A percentile compares a stretch with the other conserved stretches of the same genome.
phyloP scores from a whole-genome alignment of 192 early-diverging fungal species.

The Coemansia sp. region DNA sequence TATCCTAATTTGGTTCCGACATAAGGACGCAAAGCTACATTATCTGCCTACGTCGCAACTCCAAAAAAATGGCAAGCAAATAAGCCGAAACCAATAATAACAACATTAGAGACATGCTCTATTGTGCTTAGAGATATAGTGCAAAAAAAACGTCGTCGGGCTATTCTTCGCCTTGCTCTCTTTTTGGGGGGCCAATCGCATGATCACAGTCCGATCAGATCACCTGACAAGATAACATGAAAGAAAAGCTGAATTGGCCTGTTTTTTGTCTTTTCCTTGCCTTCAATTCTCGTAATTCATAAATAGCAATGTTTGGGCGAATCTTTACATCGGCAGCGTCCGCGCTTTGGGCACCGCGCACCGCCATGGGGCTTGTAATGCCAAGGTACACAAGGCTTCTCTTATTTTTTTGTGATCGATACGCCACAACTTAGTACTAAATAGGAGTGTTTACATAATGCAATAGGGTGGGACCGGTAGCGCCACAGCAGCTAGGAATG shows the following conservation, averaged over 20 bases:
- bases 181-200: not conserved
- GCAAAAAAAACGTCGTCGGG: too few species aligned
- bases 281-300: not conserved
- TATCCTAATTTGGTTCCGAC: constrained; percentile 32
- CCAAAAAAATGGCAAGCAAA: not conserved
- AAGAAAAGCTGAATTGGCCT: not conserved
- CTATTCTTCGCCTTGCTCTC: not conserved
- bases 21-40: constrained; percentile 3
- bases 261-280: not conserved
- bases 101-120: not conserved
- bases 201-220: not conserved
- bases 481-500: not conserved
- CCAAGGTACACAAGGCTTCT: not conserved
- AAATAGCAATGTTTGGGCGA: constrained; percentile 5
- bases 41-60: not conserved
- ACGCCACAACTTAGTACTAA: not conserved
- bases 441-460: not conserved
- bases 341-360: not conserved
- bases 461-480: not conserved
- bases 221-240: not conserved
- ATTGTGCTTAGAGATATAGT: not conserved
- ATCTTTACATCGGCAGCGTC: constrained; percentile 4
- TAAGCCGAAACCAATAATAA: not conserved
- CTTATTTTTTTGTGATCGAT: not conserved
- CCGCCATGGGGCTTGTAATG: not conserved